Percentiles rank a stretch among this genome's conserved stretches.
Conservation (phyloP, 208 protist genomes). For the Wallacemonas sp. region DNA sequence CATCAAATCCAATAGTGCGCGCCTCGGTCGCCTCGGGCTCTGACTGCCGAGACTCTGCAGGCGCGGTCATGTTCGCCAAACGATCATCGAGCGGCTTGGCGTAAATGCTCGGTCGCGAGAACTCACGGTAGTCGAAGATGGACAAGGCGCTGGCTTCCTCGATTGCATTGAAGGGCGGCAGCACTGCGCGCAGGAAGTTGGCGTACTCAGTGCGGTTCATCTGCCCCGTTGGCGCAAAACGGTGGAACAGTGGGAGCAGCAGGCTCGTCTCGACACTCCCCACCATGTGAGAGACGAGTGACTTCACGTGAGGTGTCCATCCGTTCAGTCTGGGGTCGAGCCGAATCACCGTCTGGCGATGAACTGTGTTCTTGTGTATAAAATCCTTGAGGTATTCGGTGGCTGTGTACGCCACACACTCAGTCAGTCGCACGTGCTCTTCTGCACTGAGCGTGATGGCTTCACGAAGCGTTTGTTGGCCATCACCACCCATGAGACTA, state of each 20-base stretch:
- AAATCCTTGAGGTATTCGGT: slow-evolving; percentile 59
- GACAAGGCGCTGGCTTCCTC: slow-evolving; percentile 52
- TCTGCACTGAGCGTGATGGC: slow-evolving; percentile 74
- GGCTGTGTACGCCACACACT: slow-evolving; percentile 70
- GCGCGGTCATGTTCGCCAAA: no score
- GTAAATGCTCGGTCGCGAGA: slow-evolving; percentile 29
- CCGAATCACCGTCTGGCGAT: slow-evolving; percentile 44
- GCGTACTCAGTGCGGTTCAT: slow-evolving; percentile 54
- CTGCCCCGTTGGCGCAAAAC: slow-evolving; percentile 45
- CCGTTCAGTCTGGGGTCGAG: slow-evolving; percentile 52
- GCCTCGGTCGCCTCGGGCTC: neutral
- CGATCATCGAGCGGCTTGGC: neutral
- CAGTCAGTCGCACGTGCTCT: slow-evolving; percentile 52
- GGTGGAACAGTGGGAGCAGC: slow-evolving; percentile 67
- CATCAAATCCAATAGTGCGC: slow-evolving; percentile 45
- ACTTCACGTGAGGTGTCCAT: slow-evolving; percentile 67
- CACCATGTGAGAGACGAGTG: slow-evolving; percentile 68
- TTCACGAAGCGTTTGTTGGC: slow-evolving; percentile 19
- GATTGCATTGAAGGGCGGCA: slow-evolving; percentile 43
- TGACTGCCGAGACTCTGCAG: no score
- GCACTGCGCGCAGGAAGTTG: slow-evolving; percentile 51
- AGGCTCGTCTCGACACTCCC: slow-evolving; percentile 36
- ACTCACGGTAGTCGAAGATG: slow-evolving; percentile 67
- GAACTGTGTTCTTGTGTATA: slow-evolving; percentile 52
- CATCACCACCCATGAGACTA: slow-evolving; percentile 19